Evolutionary conservation across 202 grass and related monocot genomes (phyloP).

Genomic region (Bolboschoenoplectus hybrid): DNA sequence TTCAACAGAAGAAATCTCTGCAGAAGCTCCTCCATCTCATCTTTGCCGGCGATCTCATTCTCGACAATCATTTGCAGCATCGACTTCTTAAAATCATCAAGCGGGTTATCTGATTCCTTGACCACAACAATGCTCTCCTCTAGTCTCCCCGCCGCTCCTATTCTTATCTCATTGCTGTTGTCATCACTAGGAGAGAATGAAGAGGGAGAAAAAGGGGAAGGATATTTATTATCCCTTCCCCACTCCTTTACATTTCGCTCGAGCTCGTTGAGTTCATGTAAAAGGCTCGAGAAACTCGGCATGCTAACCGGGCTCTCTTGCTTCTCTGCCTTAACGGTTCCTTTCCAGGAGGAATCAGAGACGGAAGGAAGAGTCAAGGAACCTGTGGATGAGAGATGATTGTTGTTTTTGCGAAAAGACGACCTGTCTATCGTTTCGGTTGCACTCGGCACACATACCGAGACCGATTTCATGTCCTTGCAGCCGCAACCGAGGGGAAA

Average conservation of each 20-base stretch:
- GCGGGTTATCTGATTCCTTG: slow-evolving; percentile 77
- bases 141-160: slow-evolving; percentile 31
- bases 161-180: slow-evolving; percentile 15
- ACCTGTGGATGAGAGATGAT: slow-evolving; percentile 36
- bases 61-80: slow-evolving; percentile 94
- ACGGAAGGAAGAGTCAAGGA: slow-evolving; percentile 48
- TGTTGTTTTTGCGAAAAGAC: slow-evolving; percentile 30
- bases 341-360: slow-evolving; percentile 53
- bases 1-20: slow-evolving; percentile 75
- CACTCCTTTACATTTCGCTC: slow-evolving; percentile 71
- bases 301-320: slow-evolving; percentile 28
- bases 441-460: slow-evolving; percentile 35
- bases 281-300: slow-evolving; percentile 74
- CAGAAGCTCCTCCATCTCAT: slow-evolving; percentile 79
- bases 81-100: slow-evolving; percentile 77
- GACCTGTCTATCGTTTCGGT: slow-evolving; percentile 22
- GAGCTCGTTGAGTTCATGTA: slow-evolving; percentile 76
- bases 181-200: slow-evolving; percentile 3
- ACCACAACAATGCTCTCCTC: slow-evolving; percentile 71
- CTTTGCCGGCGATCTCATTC: slow-evolving; percentile 62
- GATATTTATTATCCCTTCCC: slow-evolving; percentile 38
- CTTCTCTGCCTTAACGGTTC: slow-evolving; percentile 31
- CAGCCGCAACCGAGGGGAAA: slow-evolving; percentile 60
- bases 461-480: slow-evolving; percentile 75
- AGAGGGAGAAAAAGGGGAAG: neutral